These are phyloP conservation scores for Boletus subcaerulescens DNA, from an alignment of 768 basidiomycete species.

Conservation along the genomic window DNA sequence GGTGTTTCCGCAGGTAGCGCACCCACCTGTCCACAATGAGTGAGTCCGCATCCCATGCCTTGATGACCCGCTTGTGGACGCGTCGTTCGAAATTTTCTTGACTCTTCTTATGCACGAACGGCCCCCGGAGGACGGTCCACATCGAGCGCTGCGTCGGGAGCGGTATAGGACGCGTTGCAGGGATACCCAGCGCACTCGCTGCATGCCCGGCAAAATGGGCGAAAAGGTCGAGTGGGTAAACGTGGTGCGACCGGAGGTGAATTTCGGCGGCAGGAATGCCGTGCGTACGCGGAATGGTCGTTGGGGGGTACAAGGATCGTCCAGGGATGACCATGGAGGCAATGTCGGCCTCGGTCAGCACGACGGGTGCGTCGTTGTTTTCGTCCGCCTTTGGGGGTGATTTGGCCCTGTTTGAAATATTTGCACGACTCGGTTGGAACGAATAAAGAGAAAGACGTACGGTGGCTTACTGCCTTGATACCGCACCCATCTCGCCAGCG, in stretches of 20 bases:
- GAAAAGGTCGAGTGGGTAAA: slow-evolving; percentile 68
- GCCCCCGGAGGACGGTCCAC: slow-evolving; percentile 82
- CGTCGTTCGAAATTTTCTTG: slow-evolving; percentile 94
- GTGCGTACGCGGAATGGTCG: slow-evolving; percentile 59
- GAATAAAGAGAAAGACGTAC: slow-evolving; percentile 12
- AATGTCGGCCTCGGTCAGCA: slow-evolving; percentile 37
- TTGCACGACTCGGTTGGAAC: not conserved
- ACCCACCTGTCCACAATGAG: slow-evolving; percentile 80
- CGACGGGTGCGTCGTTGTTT: slow-evolving; percentile 5
- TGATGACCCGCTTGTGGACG: slow-evolving; percentile 82
- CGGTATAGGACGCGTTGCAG: slow-evolving; percentile 57
- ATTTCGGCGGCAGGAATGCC: slow-evolving; percentile 75
- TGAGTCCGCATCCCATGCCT: slow-evolving; percentile 85
- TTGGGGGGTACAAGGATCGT: slow-evolving; percentile 52
- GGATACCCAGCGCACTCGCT: slow-evolving; percentile 81
- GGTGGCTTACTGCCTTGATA: slow-evolving; percentile 2
- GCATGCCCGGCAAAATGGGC: slow-evolving; percentile 82
- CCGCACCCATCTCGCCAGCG: slow-evolving; percentile 23
- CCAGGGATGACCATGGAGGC: slow-evolving; percentile 62
- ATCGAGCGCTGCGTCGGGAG: slow-evolving; percentile 75
- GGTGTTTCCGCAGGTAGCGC: slow-evolving; percentile 70
- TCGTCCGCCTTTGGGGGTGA: slow-evolving; percentile 4
- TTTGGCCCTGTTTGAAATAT: not conserved
- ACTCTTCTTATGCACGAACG: slow-evolving; percentile 89
- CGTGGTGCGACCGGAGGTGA: slow-evolving; percentile 78